These are phyloP conservation scores for Protea cynaroides DNA, from an alignment of 164 flowering plant species.

Conservation along the genomic window DNA sequence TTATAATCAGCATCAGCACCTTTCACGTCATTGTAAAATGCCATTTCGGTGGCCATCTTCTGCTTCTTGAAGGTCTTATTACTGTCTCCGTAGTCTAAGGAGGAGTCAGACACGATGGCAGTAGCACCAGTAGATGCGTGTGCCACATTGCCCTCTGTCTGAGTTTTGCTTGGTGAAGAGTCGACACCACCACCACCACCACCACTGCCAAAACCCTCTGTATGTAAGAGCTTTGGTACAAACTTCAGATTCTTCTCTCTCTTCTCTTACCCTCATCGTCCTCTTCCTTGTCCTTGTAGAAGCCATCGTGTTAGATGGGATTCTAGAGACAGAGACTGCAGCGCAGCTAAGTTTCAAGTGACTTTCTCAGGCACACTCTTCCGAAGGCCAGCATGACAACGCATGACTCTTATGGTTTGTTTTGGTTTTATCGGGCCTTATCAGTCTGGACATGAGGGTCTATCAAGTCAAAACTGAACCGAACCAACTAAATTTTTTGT, in stretches of 20 bases:
- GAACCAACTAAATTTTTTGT: too few relatives aligned
- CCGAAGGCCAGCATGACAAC: too few relatives aligned
- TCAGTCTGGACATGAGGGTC: too few relatives aligned
- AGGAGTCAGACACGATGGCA: conserved; percentile 12
- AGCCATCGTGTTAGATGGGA: too few relatives aligned
- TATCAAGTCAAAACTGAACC: too few relatives aligned
- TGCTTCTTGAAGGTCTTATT: conserved; percentile 44
- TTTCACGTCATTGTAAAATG: conserved; percentile 16
- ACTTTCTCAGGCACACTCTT: too few relatives aligned
- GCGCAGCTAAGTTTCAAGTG: too few relatives aligned
- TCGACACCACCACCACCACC: conserved; percentile 6
- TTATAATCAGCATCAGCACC: conserved; percentile 13
- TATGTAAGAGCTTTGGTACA: conserved; percentile 37
- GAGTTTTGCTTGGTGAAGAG: conserved; percentile 7
- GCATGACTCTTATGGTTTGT: too few relatives aligned
- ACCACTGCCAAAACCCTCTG: too few relatives aligned
- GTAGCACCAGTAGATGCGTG: not conserved
- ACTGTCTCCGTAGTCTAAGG: conserved; percentile 21
- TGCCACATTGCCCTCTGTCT: conserved; percentile 3
- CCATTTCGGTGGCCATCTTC: conserved; percentile 29
- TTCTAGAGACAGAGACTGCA: too few relatives aligned
- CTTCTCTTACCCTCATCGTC: conserved; percentile 29
- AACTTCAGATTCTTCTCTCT: conserved; percentile 69
- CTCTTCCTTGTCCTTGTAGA: conserved; percentile 28
- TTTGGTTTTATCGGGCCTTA: too few relatives aligned